Evolutionary conservation across 176 grass and related monocot species (phyloP).

Genomic region (Oryza coarctata): DNA sequence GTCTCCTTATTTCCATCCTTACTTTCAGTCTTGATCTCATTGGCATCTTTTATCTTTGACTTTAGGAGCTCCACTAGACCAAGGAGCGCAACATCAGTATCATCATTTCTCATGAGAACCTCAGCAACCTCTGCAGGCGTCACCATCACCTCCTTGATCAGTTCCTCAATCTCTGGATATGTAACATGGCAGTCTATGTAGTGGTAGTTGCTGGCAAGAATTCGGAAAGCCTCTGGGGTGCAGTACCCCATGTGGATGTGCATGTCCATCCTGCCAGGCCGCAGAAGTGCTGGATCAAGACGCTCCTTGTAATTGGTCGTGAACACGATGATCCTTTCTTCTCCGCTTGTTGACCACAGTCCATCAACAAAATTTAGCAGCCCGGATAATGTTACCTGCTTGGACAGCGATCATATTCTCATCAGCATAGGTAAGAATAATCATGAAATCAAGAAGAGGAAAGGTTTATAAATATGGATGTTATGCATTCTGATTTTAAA

Average conservation of each 20-base stretch:
- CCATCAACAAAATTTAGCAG: slow-evolving; percentile 86
- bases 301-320: slow-evolving; percentile 87
- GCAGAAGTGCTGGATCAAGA: slow-evolving; percentile 74
- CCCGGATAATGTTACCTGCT: slow-evolving; percentile 69
- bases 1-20: neutral
- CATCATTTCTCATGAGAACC: slow-evolving; percentile 66
- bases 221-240: slow-evolving; percentile 52
- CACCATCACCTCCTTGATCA: slow-evolving; percentile 47
- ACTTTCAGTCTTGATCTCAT: neutral
- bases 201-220: slow-evolving; percentile 77
- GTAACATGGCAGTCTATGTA: slow-evolving; percentile 45
- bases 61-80: slow-evolving; percentile 50
- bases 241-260: slow-evolving; percentile 92
- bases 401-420: neutral
- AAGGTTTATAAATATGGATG: neutral
- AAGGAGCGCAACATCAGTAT: slow-evolving; percentile 35
- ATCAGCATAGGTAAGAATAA: slow-evolving; percentile 10
- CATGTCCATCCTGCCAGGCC: slow-evolving; percentile 91
- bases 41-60: slow-evolving; percentile 43
- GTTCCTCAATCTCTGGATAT: slow-evolving; percentile 49
- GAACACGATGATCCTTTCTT: slow-evolving; percentile 85
- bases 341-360: slow-evolving; percentile 77
- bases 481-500: neutral
- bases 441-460: neutral
- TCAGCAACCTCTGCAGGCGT: slow-evolving; percentile 78